Conservation (phyloP, 2,329 filamentous ascomycete species). For the Neoarthrinium moseri region DNA sequence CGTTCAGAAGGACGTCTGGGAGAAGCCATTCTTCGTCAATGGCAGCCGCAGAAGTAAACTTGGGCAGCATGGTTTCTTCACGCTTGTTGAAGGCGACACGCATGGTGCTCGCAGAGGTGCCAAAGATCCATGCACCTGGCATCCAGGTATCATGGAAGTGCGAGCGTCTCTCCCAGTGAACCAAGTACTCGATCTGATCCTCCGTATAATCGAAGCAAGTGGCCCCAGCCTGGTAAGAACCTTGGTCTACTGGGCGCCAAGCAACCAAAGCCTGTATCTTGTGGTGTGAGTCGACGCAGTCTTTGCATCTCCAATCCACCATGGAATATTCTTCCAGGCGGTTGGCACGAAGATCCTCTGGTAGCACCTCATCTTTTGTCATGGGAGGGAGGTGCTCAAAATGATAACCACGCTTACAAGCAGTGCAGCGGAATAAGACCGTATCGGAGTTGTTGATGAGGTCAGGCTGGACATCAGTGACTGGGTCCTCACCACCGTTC, state of each 20-base stretch:
- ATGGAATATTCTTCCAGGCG: conserved; percentile 69
- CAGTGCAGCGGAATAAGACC: conserved; percentile 78
- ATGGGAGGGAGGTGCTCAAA: conserved; percentile 72
- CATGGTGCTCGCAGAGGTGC: conserved; percentile 62
- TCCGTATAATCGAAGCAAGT: conserved; percentile 59
- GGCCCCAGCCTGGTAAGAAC: conserved; percentile 51
- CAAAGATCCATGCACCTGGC: conserved; percentile 85
- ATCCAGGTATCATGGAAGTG: conserved; percentile 86
- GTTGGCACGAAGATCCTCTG: conserved; percentile 53
- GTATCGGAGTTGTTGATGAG: conserved; percentile 74
- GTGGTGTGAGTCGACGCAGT: conserved; percentile 63
- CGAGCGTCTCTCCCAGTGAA: conserved; percentile 82
- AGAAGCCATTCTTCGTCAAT: conserved; percentile 84
- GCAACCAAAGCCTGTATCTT: conserved; percentile 81
- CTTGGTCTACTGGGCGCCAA: conserved; percentile 72
- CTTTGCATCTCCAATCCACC: conserved; percentile 74
- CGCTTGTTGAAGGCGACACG: conserved; percentile 75
- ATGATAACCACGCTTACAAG: conserved; percentile 79
- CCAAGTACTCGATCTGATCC: conserved; percentile 84
- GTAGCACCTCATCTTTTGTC: conserved; percentile 32
- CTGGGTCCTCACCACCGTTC: conserved; percentile 76
- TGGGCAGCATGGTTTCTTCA: conserved; percentile 60
- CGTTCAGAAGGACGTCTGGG: conserved; percentile 84
- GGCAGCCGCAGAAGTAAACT: conserved; percentile 72
- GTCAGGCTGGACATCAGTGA: conserved; percentile 58